Base-by-base conservation (phyloP, 116 monocot genomes). In the Trichopus zeylanicus region DNA sequence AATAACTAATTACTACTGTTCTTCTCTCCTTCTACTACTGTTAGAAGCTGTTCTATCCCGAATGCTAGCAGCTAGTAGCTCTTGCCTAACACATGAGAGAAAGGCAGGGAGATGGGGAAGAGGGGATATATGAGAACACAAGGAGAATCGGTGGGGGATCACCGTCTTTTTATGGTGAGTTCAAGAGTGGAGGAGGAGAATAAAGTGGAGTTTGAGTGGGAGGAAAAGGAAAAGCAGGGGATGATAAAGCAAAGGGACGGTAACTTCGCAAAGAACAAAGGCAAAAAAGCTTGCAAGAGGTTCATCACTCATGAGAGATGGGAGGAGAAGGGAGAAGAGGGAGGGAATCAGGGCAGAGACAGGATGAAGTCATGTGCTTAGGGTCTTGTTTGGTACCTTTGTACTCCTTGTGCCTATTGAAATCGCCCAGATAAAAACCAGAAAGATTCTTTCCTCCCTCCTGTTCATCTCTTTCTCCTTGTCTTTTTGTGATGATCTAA, bases 241-340 rank as follows among this genome's bases (percentile, higher is more conserved):
- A 55, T 53, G 58, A 53, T 68, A 84, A 73, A 76, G 76, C 34
- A 70, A 71, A 66, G 64, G 72, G 11, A 79, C 74, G 78, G 92
- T 85, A 88, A 88, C 81, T 88, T 93, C 75, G 81, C 68, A 61
- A 79, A 68, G 77, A 79, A 67, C 63, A 81, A 85, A 84, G 81
- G 78, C 67, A 78, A 71, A 84, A 19, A 20, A 48, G n/a, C 16
- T 21, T 15, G n/a, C 16, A 16, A n/a, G 6, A n/a, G 6, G 2
- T 38, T 58, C 53, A 25, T 48, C 33, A 48, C 37, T 13, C 21
- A 34, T 53, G 60, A 65, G 60, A 15, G 49, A 42, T 56, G 57
- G 68, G 72, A 66, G 64, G 63, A 62, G 64, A 42, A 56, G 25
- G 13, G n/a, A 25, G 15, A 7, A n/a, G 60, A 65, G 60, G 9